Conservation (phyloP, 306 rosid genomes). For the Lagenaria siceraria region DNA sequence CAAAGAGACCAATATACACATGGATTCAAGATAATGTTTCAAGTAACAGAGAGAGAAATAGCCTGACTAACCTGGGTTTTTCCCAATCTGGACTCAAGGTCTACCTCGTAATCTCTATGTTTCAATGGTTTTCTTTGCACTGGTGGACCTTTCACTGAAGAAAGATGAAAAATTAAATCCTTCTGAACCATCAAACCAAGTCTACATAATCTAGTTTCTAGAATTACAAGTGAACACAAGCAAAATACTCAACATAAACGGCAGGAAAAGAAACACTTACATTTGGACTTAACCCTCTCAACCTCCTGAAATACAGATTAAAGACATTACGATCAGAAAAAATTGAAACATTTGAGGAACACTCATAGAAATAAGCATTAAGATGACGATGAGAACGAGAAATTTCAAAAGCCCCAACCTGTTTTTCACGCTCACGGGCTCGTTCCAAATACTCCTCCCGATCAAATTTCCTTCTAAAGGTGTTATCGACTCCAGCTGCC, state of each 20-base stretch:
- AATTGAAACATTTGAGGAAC: neutral
- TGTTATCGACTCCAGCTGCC: constrained; percentile 83
- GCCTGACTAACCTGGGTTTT: constrained; percentile 61
- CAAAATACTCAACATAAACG: neutral
- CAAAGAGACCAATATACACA: neutral
- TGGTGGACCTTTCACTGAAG: constrained; percentile 66
- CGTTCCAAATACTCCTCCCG: constrained; percentile 84
- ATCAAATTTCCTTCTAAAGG: constrained; percentile 89
- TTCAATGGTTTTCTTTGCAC: constrained; percentile 92
- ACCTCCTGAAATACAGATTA: constrained; percentile 2
- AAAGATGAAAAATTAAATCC: neutral
- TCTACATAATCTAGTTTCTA: neutral
- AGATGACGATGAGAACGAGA: neutral
- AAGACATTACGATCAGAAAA: constrained; percentile 2
- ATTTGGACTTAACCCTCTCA: constrained; percentile 45
- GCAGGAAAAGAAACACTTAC: constrained; percentile 16
- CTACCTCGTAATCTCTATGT: constrained; percentile 93
- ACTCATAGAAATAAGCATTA: neutral
- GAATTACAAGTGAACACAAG: neutral
- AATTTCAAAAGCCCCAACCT: constrained; percentile 26
- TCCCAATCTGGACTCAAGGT: constrained; percentile 91
- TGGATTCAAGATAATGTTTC: neutral
- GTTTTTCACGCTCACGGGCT: constrained; percentile 88
- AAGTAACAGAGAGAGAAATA: neutral
- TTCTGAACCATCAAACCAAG: neutral